A percentile compares a stretch with the other conserved stretches of the same genome.
Evolutionary conservation across 169 alveolate species (phyloP).

Genomic region (Babesia bovis): DNA sequence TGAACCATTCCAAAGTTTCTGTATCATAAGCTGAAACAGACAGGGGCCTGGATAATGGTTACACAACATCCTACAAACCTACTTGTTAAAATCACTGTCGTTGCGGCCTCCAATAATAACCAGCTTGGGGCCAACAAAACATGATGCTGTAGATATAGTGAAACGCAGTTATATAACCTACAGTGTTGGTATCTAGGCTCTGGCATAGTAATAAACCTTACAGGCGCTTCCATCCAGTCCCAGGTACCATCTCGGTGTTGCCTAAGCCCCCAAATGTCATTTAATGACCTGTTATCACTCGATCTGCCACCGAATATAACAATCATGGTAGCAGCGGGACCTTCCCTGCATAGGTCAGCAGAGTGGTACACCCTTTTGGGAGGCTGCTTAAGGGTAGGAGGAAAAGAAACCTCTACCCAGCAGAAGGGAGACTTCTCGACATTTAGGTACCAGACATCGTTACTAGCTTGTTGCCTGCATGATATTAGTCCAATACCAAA

Average conservation of each 20-base stretch:
- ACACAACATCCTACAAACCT: background rate
- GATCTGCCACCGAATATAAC: conserved; percentile 98
- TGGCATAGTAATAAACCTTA: conserved; percentile 84
- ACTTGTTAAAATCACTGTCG: conserved; percentile 82
- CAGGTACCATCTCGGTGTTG: conserved; percentile 99
- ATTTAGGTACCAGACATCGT: conserved; percentile 96
- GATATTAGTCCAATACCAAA: background rate
- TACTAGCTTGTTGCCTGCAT: conserved; percentile 77
- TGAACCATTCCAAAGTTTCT: conserved; percentile 93
- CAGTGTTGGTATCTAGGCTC: conserved; percentile 91
- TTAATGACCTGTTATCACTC: conserved; percentile 89
- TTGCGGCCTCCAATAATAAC: conserved; percentile 96
- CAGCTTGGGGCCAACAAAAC: conserved; percentile 87
- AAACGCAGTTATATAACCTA: background rate
- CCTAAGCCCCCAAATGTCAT: conserved; percentile 99
- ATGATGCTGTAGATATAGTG: conserved; percentile 46
- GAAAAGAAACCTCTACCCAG: conserved; percentile 90
- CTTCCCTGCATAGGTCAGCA: conserved; percentile 86
- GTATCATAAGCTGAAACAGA: conserved; percentile 93
- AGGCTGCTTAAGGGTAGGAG: conserved; percentile 84
- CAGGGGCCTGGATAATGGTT: conserved; percentile 68
- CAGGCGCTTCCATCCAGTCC: conserved; percentile 99
- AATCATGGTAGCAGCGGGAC: conserved; percentile 99
- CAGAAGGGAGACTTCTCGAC: conserved; percentile 96
- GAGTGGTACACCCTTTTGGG: conserved; percentile 92